Evolutionary conservation across 352 stramenopile species (phyloP), one percentile per base, ranked within the genome.

Genomic region (Globisporangium canariense): DNA sequence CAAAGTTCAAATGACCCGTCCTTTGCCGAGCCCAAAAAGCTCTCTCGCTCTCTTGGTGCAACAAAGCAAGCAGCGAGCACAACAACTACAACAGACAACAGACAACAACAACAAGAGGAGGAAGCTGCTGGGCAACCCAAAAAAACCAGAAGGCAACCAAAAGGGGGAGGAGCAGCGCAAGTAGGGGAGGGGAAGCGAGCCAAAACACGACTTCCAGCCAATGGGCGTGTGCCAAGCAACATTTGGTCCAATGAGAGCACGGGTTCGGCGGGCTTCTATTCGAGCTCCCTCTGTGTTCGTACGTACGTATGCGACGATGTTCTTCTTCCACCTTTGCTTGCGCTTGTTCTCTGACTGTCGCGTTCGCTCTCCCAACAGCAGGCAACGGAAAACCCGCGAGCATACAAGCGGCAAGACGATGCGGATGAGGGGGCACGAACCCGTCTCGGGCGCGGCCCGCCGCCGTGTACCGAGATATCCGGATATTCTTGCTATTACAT

Each of bases 1-100:
- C 63, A 89, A 90, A 83, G 67, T 78, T 79, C 73, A 83, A 90
- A 90, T 90, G 81, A 85, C 65, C 71, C 58, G 47, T 66, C 58
- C 58, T 69, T 65, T 69, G 57, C 58, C 38, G 43, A 59, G 46
- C 47, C 41, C 40, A 13, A 47, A 47, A 63, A 60, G 47, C 49
- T 25, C 30, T 1, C 28, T 56, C 60, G 36, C 36, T 43, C 34
- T 10, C 36, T 20, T 52, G 22, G 40, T 49, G 16, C 53, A 62
- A 49, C 51, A 41, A 56, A 45, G 8, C 43, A 8, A 28, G 2
- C n/a, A 43, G 8, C 18, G n/a, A n/a, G 20, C 51, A 7, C 41
- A 47, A 46, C 40, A 60, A 60, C 54, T 9, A 40, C 36, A 47
- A 47, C 32, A 43, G 45, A 11, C 34, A 58, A 38, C 30, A 47